Percentiles rank a stretch among this genome's conserved stretches.
phyloP scores from a whole-genome alignment of 2,329 filamentous ascomycete species.

The Hymenoscyphus occultus region DNA sequence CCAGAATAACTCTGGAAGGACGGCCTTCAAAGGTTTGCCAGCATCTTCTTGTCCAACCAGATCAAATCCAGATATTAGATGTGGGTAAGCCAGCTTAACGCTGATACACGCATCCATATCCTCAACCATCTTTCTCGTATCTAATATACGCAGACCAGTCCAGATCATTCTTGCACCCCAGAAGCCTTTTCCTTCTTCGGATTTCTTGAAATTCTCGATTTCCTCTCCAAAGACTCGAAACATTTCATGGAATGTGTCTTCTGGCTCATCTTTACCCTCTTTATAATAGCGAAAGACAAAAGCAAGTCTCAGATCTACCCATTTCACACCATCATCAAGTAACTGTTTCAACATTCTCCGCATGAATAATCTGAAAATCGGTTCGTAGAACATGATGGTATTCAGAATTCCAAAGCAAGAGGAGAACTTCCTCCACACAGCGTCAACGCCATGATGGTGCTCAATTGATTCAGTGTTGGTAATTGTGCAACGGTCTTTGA shows the following conservation, averaged over 20 bases:
- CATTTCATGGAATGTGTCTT: constrained; percentile 66
- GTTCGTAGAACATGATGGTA: constrained; percentile 82
- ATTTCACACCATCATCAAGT: constrained; percentile 77
- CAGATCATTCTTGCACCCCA: constrained; percentile 86
- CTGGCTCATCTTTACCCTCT: constrained; percentile 61
- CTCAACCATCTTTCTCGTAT: constrained; percentile 65
- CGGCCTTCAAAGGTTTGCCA: constrained; percentile 70
- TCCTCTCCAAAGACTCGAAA: constrained; percentile 75
- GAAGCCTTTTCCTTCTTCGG: constrained; percentile 69
- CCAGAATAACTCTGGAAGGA: constrained; percentile 87
- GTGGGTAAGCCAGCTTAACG: constrained; percentile 74
- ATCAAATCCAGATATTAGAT: constrained; percentile 83
- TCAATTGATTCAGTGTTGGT: constrained; percentile 69
- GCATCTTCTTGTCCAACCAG: constrained; percentile 83
- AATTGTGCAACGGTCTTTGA: constrained; percentile 70
- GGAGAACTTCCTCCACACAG: constrained; percentile 79
- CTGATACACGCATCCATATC: constrained; percentile 86
- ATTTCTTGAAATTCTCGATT: constrained; percentile 69
- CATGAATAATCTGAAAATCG: constrained; percentile 77
- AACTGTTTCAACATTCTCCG: constrained; percentile 68
- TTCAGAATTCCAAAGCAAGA: constrained; percentile 71
- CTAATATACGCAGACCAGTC: constrained; percentile 66
- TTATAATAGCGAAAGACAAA: constrained; percentile 71
- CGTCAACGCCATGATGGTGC: constrained; percentile 79
- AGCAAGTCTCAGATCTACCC: constrained; percentile 76